A percentile compares a stretch with the other conserved stretches of the same genome.
phyloP scores from a whole-genome alignment of 768 basidiomycete species.

The Suillus alpinus region DNA sequence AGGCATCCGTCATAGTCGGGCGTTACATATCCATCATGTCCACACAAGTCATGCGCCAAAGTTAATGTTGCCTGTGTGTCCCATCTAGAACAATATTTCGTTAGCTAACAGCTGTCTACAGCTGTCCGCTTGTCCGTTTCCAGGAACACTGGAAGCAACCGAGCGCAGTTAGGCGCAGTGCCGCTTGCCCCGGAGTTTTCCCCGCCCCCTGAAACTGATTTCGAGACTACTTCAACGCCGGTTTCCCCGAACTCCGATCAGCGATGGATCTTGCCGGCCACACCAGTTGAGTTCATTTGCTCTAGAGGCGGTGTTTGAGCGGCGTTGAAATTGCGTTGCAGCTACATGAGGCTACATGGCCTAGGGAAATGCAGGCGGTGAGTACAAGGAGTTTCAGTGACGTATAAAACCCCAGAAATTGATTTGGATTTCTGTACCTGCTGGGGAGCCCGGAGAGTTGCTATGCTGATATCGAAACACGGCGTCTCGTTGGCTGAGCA shows the following conservation, averaged over 20 bases:
- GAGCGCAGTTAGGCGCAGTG: too few species aligned
- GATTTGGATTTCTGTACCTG: not conserved
- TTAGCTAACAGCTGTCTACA: not conserved
- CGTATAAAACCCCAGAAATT: not conserved
- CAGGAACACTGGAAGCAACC: not conserved
- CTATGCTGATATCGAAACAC: not conserved
- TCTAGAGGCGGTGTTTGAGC: not conserved
- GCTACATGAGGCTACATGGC: not conserved
- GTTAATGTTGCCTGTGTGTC: not conserved
- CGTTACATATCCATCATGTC: not conserved
- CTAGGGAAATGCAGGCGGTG: not conserved
- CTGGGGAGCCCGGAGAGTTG: too few species aligned
- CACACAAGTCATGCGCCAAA: not conserved
- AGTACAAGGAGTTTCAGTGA: not conserved
- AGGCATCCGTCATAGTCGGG: not conserved
- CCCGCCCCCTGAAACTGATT: not conserved
- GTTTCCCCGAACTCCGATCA: not conserved
- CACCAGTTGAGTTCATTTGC: not conserved
- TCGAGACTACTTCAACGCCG: not conserved
- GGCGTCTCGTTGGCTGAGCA: not conserved
- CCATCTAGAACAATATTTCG: not conserved
- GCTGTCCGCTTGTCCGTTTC: not conserved
- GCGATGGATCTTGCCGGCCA: not conserved
- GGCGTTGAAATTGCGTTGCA: not conserved
- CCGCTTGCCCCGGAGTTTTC: not conserved